These are phyloP conservation scores for Neocatenulostroma microsporum DNA, from an alignment of 2,329 filamentous ascomycete species.

Conservation along the genomic window DNA sequence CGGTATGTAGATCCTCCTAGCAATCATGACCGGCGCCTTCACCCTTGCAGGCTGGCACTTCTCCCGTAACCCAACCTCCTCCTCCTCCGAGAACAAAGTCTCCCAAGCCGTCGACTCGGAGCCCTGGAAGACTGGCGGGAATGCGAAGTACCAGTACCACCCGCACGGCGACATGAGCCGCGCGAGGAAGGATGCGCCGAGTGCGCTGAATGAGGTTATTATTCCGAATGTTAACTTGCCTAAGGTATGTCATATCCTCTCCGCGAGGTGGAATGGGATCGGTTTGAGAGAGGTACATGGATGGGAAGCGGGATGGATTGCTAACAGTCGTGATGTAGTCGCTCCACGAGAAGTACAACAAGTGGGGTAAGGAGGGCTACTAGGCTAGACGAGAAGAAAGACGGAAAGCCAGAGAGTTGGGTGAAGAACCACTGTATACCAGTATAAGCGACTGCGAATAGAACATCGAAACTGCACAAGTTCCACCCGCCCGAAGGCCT, in stretches of 20 bases:
- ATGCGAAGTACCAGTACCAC: constrained; percentile 58
- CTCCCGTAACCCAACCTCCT: constrained; percentile 73
- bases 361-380: constrained; percentile 98
- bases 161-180: constrained; percentile 73
- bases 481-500: no score
- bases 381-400: no score
- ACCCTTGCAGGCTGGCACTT: constrained; percentile 86
- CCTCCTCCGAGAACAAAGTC: constrained; percentile 73
- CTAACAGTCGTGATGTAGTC: constrained; percentile 47
- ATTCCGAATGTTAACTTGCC: constrained; percentile 89
- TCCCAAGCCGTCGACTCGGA: constrained; percentile 68
- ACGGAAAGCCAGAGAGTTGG: no score
- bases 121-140: constrained; percentile 72
- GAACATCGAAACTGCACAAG: no score
- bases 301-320: no score
- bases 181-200: constrained; percentile 79
- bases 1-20: constrained; percentile 67
- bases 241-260: constrained; percentile 57
- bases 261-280: no score
- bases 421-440: no score
- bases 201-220: constrained; percentile 89
- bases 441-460: no score
- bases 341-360: constrained; percentile 97
- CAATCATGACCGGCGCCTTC: constrained; percentile 83
- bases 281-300: neutral